A percentile compares a stretch with the other conserved stretches of the same genome.
Conservation (phyloP, 257 asterid species). For the Lantana camara region DNA sequence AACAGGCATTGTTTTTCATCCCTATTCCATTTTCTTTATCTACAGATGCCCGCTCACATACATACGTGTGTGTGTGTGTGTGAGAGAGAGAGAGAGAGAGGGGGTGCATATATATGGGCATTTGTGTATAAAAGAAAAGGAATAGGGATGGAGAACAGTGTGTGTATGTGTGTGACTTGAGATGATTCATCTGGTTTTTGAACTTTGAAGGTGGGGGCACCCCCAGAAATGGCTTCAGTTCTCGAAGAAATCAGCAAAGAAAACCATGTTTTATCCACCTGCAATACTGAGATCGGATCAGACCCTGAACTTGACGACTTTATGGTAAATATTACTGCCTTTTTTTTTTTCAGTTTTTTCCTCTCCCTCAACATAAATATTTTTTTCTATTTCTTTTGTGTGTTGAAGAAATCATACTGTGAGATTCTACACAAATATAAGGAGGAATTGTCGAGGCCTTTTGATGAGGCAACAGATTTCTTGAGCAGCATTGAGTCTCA, state of each 20-base stretch:
- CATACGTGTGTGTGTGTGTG: not conserved
- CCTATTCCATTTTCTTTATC: not conserved
- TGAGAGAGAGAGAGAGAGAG: too few relatives aligned
- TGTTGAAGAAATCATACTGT: slow-evolving; percentile 69
- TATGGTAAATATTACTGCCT: slow-evolving; percentile 67
- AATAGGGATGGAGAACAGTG: too few relatives aligned
- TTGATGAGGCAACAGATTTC: slow-evolving; percentile 76
- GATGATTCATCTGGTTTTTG: not conserved
- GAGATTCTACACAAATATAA: slow-evolving; percentile 57
- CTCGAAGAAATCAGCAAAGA: slow-evolving; percentile 74
- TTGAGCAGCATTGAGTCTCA: slow-evolving; percentile 66
- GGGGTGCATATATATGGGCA: too few relatives aligned
- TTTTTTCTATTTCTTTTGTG: not conserved
- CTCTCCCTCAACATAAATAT: not conserved
- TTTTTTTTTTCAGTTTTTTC: not conserved
- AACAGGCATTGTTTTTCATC: not conserved
- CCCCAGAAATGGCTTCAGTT: slow-evolving; percentile 62
- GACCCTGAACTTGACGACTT: slow-evolving; percentile 84
- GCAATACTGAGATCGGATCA: slow-evolving; percentile 47
- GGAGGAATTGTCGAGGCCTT: slow-evolving; percentile 74
- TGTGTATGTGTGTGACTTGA: not conserved
- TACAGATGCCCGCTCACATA: not conserved
- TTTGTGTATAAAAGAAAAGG: too few relatives aligned
- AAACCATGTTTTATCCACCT: slow-evolving; percentile 30
- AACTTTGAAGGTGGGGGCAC: slow-evolving; percentile 71